Evolutionary conservation across 345 rosid genomes (phyloP).

Genomic region (Carallia brachiata): DNA sequence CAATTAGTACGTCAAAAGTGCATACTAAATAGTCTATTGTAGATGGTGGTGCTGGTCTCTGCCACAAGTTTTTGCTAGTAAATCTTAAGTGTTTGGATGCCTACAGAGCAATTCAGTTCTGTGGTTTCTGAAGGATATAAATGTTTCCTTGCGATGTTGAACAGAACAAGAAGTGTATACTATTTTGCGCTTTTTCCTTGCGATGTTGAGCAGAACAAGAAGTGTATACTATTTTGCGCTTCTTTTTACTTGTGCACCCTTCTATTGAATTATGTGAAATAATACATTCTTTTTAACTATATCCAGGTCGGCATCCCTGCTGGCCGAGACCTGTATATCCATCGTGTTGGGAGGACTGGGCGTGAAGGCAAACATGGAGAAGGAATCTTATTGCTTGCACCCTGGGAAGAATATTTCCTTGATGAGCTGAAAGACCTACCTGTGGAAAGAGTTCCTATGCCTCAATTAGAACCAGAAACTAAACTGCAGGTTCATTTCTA

Average conservation of each 20-base stretch:
- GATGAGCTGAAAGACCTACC: constrained; percentile 80
- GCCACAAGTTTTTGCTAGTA: no score
- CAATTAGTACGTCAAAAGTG: neutral
- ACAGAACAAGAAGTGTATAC: neutral
- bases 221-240: neutral
- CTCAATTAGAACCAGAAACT: constrained; percentile 49
- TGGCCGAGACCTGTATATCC: constrained; percentile 79
- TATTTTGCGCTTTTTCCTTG: neutral
- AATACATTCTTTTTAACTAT: constrained; percentile 12
- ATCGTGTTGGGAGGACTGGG: constrained; percentile 91
- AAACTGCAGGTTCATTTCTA: constrained; percentile 53
- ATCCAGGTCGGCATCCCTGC: constrained; percentile 78
- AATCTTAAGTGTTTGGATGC: no score
- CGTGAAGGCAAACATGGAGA: constrained; percentile 80
- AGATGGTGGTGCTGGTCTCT: no score
- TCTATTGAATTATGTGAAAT: neutral
- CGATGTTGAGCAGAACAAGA: neutral
- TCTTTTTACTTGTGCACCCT: neutral
- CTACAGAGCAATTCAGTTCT: no score
- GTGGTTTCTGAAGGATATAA: neutral
- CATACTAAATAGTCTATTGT: neutral
- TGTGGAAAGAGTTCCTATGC: constrained; percentile 56
- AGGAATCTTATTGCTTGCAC: constrained; percentile 85
- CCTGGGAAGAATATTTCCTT: constrained; percentile 94
- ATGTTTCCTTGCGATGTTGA: neutral